Percentiles rank a stretch among this genome's conserved stretches.
These are phyloP conservation scores for Collariella sp. DNA, from an alignment of 495 filamentous ascomycete species.

Conservation along the genomic window DNA sequence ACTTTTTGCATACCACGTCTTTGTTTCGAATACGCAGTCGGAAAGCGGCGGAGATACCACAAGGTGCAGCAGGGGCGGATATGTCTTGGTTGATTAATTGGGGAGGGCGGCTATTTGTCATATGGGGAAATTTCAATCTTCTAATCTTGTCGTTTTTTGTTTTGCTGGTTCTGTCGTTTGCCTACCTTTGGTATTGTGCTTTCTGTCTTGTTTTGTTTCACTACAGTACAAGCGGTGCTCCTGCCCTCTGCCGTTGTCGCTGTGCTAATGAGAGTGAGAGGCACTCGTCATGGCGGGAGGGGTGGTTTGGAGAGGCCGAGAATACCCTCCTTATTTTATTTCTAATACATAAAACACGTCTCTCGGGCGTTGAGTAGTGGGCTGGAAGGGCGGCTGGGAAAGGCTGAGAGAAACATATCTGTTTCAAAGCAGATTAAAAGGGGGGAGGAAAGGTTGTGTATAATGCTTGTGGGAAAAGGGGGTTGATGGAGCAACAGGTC, in stretches of 20 bases:
- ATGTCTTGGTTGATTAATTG: constrained; percentile 12
- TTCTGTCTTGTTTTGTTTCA: not conserved
- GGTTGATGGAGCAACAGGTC: no score
- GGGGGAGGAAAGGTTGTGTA: no score
- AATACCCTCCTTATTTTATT: constrained; percentile 1
- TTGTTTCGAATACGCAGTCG: constrained; percentile 17
- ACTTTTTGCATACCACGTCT: not conserved
- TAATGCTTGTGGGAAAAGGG: no score
- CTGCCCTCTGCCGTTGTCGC: no score
- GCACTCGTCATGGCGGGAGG: no score
- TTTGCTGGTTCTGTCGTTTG: not conserved
- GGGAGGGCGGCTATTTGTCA: constrained; percentile 1
- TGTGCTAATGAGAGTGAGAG: no score
- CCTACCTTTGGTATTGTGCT: not conserved
- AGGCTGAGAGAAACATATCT: not conserved
- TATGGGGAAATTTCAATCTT: not conserved
- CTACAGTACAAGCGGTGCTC: no score
- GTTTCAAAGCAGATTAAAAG: no score
- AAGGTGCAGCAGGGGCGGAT: constrained; percentile 21
- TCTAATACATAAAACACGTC: not conserved
- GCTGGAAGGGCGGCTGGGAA: not conserved
- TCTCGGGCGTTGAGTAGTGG: not conserved
- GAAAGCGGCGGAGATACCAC: constrained; percentile 33
- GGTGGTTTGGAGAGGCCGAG: no score
- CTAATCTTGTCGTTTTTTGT: not conserved